These are phyloP conservation scores for Xylaria sp. DNA, from an alignment of 2,329 filamentous ascomycete genomes.

Conservation along the genomic window DNA sequence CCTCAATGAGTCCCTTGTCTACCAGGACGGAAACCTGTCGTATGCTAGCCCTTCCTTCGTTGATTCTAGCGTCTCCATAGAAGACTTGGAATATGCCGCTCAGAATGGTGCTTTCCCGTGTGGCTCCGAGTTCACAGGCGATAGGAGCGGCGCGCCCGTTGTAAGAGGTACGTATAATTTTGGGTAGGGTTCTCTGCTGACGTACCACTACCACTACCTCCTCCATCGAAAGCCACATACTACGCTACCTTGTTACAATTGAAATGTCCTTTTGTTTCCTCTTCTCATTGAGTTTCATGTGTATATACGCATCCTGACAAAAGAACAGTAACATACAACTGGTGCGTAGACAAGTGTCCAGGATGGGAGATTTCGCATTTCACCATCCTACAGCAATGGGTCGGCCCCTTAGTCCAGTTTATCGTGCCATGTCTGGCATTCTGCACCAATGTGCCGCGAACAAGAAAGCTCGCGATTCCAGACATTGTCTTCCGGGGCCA, in stretches of 20 bases:
- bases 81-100: constrained; percentile 35
- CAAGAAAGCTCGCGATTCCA: constrained; percentile 48
- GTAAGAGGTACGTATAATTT: constrained; percentile 35
- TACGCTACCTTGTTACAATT: neutral
- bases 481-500: constrained; percentile 69
- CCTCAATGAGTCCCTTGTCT: constrained; percentile 43
- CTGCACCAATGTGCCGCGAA: constrained; percentile 51
- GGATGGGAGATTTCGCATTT: constrained; percentile 49
- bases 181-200: neutral
- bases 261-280: neutral
- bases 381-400: constrained; percentile 47
- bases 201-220: neutral
- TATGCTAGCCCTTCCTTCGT: constrained; percentile 44
- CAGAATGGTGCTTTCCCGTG: constrained; percentile 45
- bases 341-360: constrained; percentile 46
- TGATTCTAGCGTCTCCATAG: constrained; percentile 39
- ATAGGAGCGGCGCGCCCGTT: constrained; percentile 40
- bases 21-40: constrained; percentile 42
- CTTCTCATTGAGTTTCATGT: neutral
- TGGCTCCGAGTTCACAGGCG: constrained; percentile 44
- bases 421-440: constrained; percentile 52
- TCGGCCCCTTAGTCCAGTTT: constrained; percentile 51
- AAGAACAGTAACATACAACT: constrained; percentile 44
- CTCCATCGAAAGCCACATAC: neutral
- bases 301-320: constrained; percentile 3